phyloP scores from a whole-genome alignment of 352 stramenopile species.

The Phytophthora syringae region DNA sequence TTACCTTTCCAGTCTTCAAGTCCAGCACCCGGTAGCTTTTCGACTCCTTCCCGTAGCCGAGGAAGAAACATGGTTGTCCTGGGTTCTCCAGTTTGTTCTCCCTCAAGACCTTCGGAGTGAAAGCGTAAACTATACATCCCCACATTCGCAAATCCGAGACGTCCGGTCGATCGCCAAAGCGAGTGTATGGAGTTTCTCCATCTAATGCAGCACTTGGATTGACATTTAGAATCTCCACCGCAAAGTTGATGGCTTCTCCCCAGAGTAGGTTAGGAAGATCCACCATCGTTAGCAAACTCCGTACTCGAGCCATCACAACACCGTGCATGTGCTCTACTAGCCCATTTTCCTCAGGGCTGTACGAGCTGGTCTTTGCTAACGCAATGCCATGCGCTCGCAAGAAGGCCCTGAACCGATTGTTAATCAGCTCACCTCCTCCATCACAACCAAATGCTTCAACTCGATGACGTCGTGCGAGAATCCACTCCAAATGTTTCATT shows the following conservation, averaged over 20 bases:
- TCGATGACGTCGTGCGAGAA: background rate
- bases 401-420: background rate
- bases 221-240: constrained; percentile 4
- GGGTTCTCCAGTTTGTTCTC: constrained; percentile 16
- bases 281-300: background rate
- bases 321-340: background rate
- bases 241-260: background rate
- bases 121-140: constrained; percentile 4
- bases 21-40: constrained; percentile 8
- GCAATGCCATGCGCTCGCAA: background rate
- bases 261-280: background rate
- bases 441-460: constrained; percentile 9
- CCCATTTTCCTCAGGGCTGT: background rate
- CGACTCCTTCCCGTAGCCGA: constrained; percentile 4
- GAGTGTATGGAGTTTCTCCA: constrained; percentile 10
- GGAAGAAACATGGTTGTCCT: background rate
- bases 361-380: background rate
- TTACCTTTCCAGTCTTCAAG: background rate
- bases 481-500: constrained; percentile 9
- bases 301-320: background rate
- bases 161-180: too few species aligned
- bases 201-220: constrained; percentile 6
- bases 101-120: constrained; percentile 13
- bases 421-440: background rate
- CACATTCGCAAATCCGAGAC: background rate